Conservation (phyloP, 768 basidiomycete genomes). For the Rubroboletus pulcherrimus region DNA sequence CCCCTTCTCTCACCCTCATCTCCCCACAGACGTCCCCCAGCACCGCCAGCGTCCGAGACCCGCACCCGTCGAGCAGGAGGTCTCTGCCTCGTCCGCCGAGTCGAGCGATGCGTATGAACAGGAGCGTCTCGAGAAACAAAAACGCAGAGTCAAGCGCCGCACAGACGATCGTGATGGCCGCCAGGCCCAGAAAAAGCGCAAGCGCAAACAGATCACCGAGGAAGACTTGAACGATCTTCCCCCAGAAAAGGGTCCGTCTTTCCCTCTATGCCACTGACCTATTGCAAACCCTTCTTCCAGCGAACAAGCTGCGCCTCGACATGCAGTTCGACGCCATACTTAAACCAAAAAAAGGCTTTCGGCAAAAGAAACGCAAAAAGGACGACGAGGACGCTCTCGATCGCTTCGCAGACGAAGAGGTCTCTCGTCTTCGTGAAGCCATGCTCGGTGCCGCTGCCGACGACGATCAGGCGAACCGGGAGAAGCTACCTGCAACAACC, state of each 20-base stretch:
- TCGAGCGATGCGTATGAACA: constrained; percentile 54
- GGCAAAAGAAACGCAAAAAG: constrained; percentile 68
- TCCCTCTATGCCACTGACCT: neutral
- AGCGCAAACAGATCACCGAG: constrained; percentile 58
- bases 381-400: constrained; percentile 82
- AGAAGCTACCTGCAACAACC: constrained; percentile 75
- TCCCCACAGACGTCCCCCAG: constrained; percentile 39
- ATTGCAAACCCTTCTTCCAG: constrained; percentile 37
- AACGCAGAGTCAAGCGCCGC: constrained; percentile 32
- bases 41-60: constrained; percentile 36
- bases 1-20: neutral
- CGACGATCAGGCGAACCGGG: constrained; percentile 75
- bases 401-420: constrained; percentile 84
- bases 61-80: constrained; percentile 32
- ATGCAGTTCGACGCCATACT: constrained; percentile 85
- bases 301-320: constrained; percentile 71
- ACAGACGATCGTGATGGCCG: constrained; percentile 41
- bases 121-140: constrained; percentile 28
- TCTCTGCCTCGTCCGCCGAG: constrained; percentile 36
- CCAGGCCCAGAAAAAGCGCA: constrained; percentile 48
- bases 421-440: constrained; percentile 78
- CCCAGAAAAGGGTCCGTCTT: constrained; percentile 67
- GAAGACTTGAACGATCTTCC: constrained; percentile 65
- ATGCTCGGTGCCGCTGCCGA: constrained; percentile 87
- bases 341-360: constrained; percentile 68